phyloP scores from a whole-genome alignment of 164 flowering plant genomes.

The Buxus sempervirens region DNA sequence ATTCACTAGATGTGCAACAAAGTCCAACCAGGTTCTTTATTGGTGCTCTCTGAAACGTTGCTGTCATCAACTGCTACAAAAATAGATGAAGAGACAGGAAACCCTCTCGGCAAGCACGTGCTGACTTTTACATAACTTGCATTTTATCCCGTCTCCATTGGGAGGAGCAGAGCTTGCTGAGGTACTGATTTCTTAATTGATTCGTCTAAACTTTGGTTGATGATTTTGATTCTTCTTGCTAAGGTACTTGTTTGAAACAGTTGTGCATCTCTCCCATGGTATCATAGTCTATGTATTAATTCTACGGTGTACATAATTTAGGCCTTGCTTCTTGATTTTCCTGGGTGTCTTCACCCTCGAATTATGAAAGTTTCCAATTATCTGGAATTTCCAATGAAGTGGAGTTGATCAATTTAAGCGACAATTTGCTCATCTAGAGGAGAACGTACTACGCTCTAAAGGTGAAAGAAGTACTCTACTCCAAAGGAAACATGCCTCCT shows the following conservation, averaged over 20 bases:
- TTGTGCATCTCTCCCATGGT: too few species aligned
- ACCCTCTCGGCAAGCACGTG: slow-evolving; percentile 86
- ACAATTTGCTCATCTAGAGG: too few species aligned
- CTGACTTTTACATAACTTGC: slow-evolving; percentile 68
- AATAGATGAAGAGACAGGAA: slow-evolving; percentile 94
- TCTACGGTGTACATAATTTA: background rate
- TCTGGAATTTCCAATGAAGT: background rate
- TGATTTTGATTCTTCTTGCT: too few species aligned
- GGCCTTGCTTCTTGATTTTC: background rate
- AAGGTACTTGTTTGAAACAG: too few species aligned
- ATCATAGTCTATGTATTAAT: too few species aligned
- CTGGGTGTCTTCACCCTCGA: background rate
- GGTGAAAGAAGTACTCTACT: too few species aligned
- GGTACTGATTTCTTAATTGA: slow-evolving; percentile 41
- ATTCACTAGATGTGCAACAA: slow-evolving; percentile 80
- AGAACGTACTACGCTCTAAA: too few species aligned
- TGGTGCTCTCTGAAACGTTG: slow-evolving; percentile 75
- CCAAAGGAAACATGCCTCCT: too few species aligned
- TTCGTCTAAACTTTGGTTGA: background rate
- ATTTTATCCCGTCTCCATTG: slow-evolving; percentile 92
- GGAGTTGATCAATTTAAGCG: too few species aligned
- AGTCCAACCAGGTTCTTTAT: slow-evolving; percentile 69
- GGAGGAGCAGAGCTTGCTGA: slow-evolving; percentile 90
- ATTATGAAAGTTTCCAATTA: background rate
- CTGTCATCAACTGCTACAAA: slow-evolving; percentile 92